phyloP scores from a whole-genome alignment of 2,329 filamentous ascomycete genomes.

The Aureobasidium mangrovei region DNA sequence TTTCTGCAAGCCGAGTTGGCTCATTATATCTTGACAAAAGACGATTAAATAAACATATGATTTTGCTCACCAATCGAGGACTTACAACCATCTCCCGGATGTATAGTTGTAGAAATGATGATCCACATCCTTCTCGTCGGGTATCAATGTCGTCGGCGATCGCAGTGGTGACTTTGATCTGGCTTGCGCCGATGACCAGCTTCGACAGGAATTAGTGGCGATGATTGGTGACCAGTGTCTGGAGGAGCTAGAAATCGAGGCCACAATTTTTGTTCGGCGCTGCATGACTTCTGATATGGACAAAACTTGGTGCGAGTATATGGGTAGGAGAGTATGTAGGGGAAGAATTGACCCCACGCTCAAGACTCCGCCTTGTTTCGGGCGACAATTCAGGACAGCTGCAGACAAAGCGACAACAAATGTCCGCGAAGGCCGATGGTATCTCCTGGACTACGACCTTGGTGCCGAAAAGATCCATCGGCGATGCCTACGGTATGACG shows the following conservation, averaged over 20 bases:
- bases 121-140: not conserved
- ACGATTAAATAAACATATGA: not conserved
- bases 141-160: not conserved
- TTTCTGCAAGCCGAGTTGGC: not conserved
- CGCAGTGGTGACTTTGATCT: not conserved
- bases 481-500: too few relatives aligned
- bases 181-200: not conserved
- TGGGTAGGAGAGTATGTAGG: too few relatives aligned
- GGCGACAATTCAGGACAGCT: too few relatives aligned
- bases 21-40: not conserved
- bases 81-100: slow-evolving; percentile 3
- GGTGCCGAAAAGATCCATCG: too few relatives aligned
- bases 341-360: too few relatives aligned
- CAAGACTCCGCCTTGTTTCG: too few relatives aligned
- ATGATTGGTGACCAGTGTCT: not conserved
- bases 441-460: too few relatives aligned
- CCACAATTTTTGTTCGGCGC: not conserved
- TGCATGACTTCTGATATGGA: not conserved
- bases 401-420: too few relatives aligned
- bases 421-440: too few relatives aligned
- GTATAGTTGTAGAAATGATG: not conserved
- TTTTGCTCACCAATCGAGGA: not conserved
- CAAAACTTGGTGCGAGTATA: too few relatives aligned
- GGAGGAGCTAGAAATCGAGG: not conserved
- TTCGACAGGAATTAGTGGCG: not conserved